Percentiles rank a stretch among this genome's conserved stretches.
Conservation (phyloP, 306 rosid genomes). For the Acacia melanoxylon region DNA sequence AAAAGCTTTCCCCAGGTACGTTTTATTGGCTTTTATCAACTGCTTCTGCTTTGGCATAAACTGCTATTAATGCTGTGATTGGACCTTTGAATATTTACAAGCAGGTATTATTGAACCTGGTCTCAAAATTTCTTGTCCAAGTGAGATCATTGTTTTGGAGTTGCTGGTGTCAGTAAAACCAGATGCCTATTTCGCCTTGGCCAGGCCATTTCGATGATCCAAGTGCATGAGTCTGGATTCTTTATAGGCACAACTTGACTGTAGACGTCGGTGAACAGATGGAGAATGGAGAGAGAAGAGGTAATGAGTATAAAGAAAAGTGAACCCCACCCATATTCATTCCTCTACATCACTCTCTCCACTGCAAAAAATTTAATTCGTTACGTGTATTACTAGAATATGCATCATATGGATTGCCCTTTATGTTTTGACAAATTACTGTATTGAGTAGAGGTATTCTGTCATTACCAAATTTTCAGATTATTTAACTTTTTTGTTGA, state of each 20-base stretch:
- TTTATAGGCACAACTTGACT: background rate
- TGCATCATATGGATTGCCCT: constrained; percentile 11
- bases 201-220: constrained; percentile 54
- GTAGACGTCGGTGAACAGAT: background rate
- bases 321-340: background rate
- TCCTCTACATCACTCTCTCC: too few species aligned
- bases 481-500: background rate
- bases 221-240: background rate
- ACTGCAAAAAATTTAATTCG: background rate
- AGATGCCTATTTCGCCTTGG: constrained; percentile 73
- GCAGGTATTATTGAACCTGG: constrained; percentile 78
- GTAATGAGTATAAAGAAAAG: background rate
- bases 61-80: constrained; percentile 21
- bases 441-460: background rate
- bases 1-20: constrained; percentile 78
- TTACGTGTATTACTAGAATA: background rate
- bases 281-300: background rate
- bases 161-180: constrained; percentile 77
- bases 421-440: constrained; percentile 17
- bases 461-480: constrained; percentile 14
- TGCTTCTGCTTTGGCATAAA: constrained; percentile 4
- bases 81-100: constrained; percentile 28
- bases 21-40: constrained; percentile 23
- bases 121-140: constrained; percentile 60
- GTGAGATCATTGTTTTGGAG: constrained; percentile 61